Percentiles rank a stretch among this genome's conserved stretches.
phyloP scores from a whole-genome alignment of 2,329 filamentous ascomycete species.

The Elsinoe australis region DNA sequence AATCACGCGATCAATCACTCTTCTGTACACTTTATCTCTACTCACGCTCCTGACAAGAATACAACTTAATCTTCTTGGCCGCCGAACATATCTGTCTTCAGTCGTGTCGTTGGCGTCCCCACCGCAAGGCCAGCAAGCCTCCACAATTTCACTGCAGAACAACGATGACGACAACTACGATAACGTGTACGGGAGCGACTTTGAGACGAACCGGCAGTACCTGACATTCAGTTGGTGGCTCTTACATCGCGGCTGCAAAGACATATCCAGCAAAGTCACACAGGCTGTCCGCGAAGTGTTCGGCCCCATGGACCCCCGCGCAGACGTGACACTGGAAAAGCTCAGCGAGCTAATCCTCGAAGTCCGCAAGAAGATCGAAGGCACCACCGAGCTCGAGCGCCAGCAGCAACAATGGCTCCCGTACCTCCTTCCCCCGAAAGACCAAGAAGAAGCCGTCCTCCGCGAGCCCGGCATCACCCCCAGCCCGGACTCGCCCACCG shows the following conservation, averaged over 20 bases:
- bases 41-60: conserved; percentile 88
- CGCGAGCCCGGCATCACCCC: conserved; percentile 61
- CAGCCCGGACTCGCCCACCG: conserved; percentile 29
- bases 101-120: conserved; percentile 83
- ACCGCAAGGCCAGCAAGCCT: conserved; percentile 51
- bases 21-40: conserved; percentile 84
- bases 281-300: conserved; percentile 84
- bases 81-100: conserved; percentile 89
- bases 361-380: conserved; percentile 79
- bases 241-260: conserved; percentile 79
- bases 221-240: conserved; percentile 98
- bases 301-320: conserved; percentile 77
- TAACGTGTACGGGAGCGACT: conserved; percentile 81
- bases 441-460: conserved; percentile 76
- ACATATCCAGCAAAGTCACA: conserved; percentile 73
- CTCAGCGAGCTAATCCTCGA: conserved; percentile 75
- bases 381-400: conserved; percentile 57
- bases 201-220: conserved; percentile 91
- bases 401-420: conserved; percentile 66
- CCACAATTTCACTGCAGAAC: conserved; percentile 83
- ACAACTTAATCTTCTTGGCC: conserved; percentile 92
- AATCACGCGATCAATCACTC: conserved; percentile 80
- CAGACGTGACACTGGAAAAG: conserved; percentile 73
- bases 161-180: conserved; percentile 82
- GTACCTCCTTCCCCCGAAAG: conserved; percentile 70